phyloP scores from a whole-genome alignment of 495 filamentous ascomycete genomes.

The Tuber microsphaerosporum region DNA sequence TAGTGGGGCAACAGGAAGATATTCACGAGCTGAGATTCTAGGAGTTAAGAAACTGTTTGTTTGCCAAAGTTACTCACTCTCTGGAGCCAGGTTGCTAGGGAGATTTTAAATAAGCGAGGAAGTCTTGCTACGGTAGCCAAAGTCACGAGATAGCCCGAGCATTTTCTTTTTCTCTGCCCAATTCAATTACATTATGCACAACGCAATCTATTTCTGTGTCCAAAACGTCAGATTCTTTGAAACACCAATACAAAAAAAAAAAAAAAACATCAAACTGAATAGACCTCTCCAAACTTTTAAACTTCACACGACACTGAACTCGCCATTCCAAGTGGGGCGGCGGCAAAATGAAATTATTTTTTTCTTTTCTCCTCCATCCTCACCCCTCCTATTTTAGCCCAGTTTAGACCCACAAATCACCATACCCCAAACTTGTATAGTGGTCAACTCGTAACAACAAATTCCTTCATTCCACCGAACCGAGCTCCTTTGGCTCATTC shows the following conservation, averaged over 20 bases:
- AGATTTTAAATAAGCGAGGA: not conserved
- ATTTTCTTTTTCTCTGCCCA: not conserved
- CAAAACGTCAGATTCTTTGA: not conserved
- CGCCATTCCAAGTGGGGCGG: not conserved
- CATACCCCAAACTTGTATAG: not conserved
- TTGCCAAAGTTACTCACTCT: too few relatives aligned
- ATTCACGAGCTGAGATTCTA: too few relatives aligned
- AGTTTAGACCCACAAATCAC: not conserved
- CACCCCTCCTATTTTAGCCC: not conserved
- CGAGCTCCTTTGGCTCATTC: not conserved
- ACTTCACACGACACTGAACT: not conserved
- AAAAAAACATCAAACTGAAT: not conserved
- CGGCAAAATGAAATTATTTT: not conserved
- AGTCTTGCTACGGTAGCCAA: not conserved
- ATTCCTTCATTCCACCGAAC: not conserved
- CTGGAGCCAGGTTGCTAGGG: too few relatives aligned
- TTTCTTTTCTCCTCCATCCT: not conserved
- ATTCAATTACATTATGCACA: not conserved
- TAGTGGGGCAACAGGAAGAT: too few relatives aligned
- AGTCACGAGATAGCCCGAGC: too few relatives aligned
- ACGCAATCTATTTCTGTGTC: not conserved
- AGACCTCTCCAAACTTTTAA: not conserved
- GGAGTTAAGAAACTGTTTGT: too few relatives aligned
- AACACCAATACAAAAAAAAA: not conserved
- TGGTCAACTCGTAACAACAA: not conserved